Base-by-base conservation (phyloP, 83 land plant species). In the Picea engelmannii region DNA sequence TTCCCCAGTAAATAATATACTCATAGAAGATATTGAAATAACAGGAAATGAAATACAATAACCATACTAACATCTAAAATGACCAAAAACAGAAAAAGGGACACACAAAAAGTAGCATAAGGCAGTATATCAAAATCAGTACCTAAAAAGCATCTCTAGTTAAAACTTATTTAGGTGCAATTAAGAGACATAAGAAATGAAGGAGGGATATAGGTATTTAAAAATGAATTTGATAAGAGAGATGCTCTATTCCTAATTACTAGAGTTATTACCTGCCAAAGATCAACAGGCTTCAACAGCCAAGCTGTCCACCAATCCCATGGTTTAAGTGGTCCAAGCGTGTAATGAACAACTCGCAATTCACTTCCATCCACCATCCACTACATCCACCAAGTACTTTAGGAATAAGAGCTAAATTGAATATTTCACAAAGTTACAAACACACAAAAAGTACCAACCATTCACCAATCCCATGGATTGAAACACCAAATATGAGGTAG, bases 251-350 rank as follows among this genome's bases (percentile, higher is more conserved):
- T 81, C 55, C 18, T 21, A 24, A 62, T 47, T 24, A 15, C 69
- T 8, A 63, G 62, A 63, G 23, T 42, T 40, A 68, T 7, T 47
- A 94, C 98, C 93, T 96, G 98, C 98, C 98, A 96, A 21, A 92
- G 84, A 78, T 91, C 94, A 74, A 98, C 99, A 62, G 99, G 99
- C 82, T 91, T 92, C 70, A 98, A 73, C 76, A 98, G 95, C 99
- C 99, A 98, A 38, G 94, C 90, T 66, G 99, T 93, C 96, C 95
- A 98, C 99, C 99, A 98, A 44, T 98, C 98, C 99, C 99, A 98
- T 5, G 99, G 99, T 83, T 98, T 98, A 63, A 98, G 90, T 20
- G 99, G 99, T 0, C 99, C 99, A 23, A 98, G 92, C 0, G 99
- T 98, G 81, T 98, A 98, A 81, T 98, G 99, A 31, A 98, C 91